phyloP scores from a whole-genome alignment of 148 eudicot species.

The Rhododendron williamsianum region DNA sequence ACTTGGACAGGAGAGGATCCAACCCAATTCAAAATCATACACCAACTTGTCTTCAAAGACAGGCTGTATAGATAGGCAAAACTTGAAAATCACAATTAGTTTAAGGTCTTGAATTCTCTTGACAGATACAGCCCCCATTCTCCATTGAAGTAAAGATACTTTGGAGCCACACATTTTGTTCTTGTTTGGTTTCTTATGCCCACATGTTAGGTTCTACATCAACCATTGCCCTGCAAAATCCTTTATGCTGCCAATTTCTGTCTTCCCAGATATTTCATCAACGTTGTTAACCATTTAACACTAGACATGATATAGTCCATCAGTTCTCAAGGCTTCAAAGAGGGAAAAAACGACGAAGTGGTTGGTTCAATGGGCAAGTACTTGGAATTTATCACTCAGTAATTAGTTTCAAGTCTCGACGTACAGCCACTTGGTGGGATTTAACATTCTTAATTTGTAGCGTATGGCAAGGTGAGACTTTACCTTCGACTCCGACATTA shows the following conservation, averaged over 20 bases:
- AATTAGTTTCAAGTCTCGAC: no score
- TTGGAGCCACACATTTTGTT: neutral
- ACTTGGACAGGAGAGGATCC: no score
- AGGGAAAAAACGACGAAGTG: neutral
- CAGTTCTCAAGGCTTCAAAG: neutral
- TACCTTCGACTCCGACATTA: no score
- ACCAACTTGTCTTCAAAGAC: neutral
- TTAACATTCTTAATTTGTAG: no score
- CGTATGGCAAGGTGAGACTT: no score
- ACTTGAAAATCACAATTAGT: neutral
- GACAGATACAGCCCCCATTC: neutral
- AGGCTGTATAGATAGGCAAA: neutral
- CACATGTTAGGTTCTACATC: neutral
- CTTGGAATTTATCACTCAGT: no score
- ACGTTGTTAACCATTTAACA: neutral
- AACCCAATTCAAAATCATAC: neutral
- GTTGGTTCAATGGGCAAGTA: neutral
- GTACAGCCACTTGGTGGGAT: no score
- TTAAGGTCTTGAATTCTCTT: neutral
- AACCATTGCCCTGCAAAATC: neutral
- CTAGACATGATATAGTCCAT: neutral
- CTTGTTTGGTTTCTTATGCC: neutral
- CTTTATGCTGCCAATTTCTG: neutral
- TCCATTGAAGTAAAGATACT: neutral
- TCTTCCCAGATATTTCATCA: neutral